A percentile compares a stretch with the other conserved stretches of the same genome.
phyloP scores from a whole-genome alignment of 352 stramenopile genomes.

The Globisporangium cylindrosporum region DNA sequence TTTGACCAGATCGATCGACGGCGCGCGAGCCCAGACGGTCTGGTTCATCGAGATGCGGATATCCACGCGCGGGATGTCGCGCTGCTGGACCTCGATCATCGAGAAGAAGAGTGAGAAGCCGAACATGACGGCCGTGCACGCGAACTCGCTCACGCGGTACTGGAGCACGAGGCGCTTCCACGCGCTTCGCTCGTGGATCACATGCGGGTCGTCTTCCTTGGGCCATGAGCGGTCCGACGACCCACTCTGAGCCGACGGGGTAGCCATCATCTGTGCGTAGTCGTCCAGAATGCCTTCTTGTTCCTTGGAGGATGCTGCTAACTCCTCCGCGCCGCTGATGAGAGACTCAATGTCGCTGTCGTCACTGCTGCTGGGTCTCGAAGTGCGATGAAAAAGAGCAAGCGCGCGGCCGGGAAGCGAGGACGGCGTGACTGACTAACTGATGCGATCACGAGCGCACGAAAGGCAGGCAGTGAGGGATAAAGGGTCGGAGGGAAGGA shows the following conservation, averaged over 20 bases:
- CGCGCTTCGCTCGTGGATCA: conserved; percentile 17
- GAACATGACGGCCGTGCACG: conserved; percentile 43
- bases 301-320: neutral
- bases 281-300: conserved; percentile 2
- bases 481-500: neutral
- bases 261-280: conserved; percentile 14
- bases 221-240: conserved; percentile 4
- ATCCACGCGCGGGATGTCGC: conserved; percentile 50
- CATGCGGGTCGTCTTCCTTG: conserved; percentile 12
- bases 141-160: conserved; percentile 61
- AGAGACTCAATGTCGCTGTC: neutral
- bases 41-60: conserved; percentile 41
- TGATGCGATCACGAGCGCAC: neutral
- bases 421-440: neutral
- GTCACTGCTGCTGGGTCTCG: neutral
- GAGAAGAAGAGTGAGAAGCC: conserved; percentile 45
- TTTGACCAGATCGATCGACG: conserved; percentile 49
- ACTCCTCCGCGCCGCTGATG: conserved; percentile 7
- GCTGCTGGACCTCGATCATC: conserved; percentile 48
- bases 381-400: conserved; percentile 5
- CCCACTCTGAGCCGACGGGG: conserved; percentile 1
- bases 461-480: neutral
- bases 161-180: conserved; percentile 26
- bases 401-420: neutral
- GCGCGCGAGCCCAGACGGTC: conserved; percentile 43